Percentiles rank a stretch among this genome's conserved stretches.
Evolutionary conservation across 805 yeast species (phyloP).

Genomic region (Candida fluviatilis): DNA sequence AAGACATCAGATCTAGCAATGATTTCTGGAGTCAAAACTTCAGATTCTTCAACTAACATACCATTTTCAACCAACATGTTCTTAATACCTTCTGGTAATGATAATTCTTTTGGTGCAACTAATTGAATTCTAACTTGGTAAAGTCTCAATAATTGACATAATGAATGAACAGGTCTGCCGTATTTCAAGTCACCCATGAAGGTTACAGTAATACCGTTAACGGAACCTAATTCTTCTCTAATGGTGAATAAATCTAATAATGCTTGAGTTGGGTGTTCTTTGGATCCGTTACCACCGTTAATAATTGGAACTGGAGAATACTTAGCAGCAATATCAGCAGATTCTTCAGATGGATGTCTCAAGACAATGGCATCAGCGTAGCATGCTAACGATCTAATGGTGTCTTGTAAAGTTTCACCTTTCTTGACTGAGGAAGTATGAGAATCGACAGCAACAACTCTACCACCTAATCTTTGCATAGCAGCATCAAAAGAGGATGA

Average conservation of each 20-base stretch:
- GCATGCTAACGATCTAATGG: constrained; percentile 89
- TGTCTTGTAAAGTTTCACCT: constrained; percentile 97
- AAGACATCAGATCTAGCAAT: constrained; percentile 89
- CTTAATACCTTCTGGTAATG: constrained; percentile 72
- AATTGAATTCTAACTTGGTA: constrained; percentile 92
- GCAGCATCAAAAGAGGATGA: constrained; percentile 97
- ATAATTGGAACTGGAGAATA: constrained; percentile 95
- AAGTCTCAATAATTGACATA: constrained; percentile 83
- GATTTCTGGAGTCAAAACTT: constrained; percentile 75
- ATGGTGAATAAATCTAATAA: constrained; percentile 95
- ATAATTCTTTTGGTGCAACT: constrained; percentile 85
- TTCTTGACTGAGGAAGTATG: constrained; percentile 91
- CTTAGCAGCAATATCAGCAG: constrained; percentile 92
- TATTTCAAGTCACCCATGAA: constrained; percentile 98
- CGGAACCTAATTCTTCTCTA: constrained; percentile 98
- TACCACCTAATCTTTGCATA: constrained; percentile 99
- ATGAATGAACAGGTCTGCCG: constrained; percentile 98
- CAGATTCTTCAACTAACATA: constrained; percentile 70
- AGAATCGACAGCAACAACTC: constrained; percentile 84
- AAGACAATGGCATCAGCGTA: constrained; percentile 95
- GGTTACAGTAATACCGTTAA: constrained; percentile 95
- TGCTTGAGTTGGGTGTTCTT: constrained; percentile 99
- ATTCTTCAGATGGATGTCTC: constrained; percentile 92
- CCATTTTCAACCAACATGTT: constrained; percentile 62
- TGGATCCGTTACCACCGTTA: constrained; percentile 96